A percentile compares a stretch with the other conserved stretches of the same genome.
phyloP scores from a whole-genome alignment of 306 rosid genomes.

The Amphicarpaea edgeworthii region DNA sequence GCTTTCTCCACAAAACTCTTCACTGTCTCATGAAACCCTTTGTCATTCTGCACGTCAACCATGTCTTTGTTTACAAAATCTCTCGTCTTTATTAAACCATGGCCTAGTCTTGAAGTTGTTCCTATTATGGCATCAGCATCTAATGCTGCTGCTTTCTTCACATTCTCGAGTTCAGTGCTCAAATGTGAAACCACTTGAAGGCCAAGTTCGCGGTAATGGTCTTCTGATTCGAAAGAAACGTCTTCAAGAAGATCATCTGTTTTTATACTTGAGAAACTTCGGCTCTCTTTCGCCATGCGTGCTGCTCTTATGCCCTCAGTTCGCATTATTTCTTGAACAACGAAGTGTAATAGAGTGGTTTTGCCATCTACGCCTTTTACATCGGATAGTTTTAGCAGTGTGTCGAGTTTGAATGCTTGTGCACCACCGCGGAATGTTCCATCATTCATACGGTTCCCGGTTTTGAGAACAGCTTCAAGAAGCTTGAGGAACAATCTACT shows the following conservation, averaged over 20 bases:
- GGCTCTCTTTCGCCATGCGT: conserved; percentile 58
- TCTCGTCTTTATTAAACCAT: conserved; percentile 62
- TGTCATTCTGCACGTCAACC: conserved; percentile 48
- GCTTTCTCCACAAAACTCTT: conserved; percentile 73
- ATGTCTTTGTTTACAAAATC: conserved; percentile 66
- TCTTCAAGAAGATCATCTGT: conserved; percentile 70
- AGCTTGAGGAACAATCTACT: conserved; percentile 94
- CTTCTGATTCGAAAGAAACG: conserved; percentile 58
- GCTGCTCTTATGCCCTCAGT: conserved; percentile 86
- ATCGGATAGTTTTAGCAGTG: conserved; percentile 86
- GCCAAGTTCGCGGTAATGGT: conserved; percentile 70
- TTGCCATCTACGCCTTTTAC: conserved; percentile 96
- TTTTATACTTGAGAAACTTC: conserved; percentile 70
- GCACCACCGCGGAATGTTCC: conserved; percentile 98
- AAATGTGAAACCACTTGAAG: conserved; percentile 77
- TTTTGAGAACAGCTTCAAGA: conserved; percentile 98
- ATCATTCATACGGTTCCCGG: conserved; percentile 96
- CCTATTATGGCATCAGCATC: conserved; percentile 84
- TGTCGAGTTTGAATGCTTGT: conserved; percentile 93
- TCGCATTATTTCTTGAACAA: conserved; percentile 92
- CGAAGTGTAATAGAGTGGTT: conserved; percentile 90
- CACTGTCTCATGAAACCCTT: conserved; percentile 58
- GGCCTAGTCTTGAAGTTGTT: conserved; percentile 79
- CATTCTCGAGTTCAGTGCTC: conserved; percentile 78
- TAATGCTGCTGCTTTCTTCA: conserved; percentile 79